Base-by-base conservation (phyloP, 345 rosid species). In the Boechera stricta region DNA sequence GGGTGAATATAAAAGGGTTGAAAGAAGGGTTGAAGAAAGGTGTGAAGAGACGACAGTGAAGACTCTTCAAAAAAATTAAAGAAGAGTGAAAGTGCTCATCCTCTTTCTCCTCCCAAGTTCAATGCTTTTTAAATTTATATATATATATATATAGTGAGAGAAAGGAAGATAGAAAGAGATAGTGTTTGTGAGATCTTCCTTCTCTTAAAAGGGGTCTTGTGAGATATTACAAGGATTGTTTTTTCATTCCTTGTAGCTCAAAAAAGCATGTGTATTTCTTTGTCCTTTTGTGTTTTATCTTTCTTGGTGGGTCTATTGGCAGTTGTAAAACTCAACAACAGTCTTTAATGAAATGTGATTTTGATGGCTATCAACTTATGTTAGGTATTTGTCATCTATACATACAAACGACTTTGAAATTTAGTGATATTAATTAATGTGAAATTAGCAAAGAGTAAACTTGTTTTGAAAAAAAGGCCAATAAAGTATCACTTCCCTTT, bases 1-100 rank as follows among this genome's bases (percentile, higher is more conserved):
- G 80, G 75, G 80, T 64, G 76, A 70, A 65, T 57, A 71, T 6
- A 13, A 39, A 51, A 71, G 71, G 31, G 10, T 59, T 72, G 81
- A 3, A 59, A 60, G 78, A 79, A 79, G 45, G 74, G 74, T 52
- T 67, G 71, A 79, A 67, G 82, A 67, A 79, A 73, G 79, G 82
- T 44, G 78, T 79, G 78, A 79, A 68, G 82, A 78, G 78, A 72
- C 76, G 78, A 72, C 76, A 64, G 48, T 72, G 57, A 58, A 71
- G 86, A 78, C 74, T 71, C 80, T 71, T 58, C 78, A 69, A 63
- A 64, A 21, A 77, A 79, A 82, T 64, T 69, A 2, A 74, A 83
- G 67, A 74, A 74, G 82, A 75, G 79, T 70, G 41, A 32, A 79
- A 80, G 94, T 89, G 98, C 97, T 95, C 98, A 92, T 95, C 99